Percentiles rank a stretch among this genome's conserved stretches.
Evolutionary conservation across 257 asterid genomes (phyloP).

Genomic region (Ballota nigra): DNA sequence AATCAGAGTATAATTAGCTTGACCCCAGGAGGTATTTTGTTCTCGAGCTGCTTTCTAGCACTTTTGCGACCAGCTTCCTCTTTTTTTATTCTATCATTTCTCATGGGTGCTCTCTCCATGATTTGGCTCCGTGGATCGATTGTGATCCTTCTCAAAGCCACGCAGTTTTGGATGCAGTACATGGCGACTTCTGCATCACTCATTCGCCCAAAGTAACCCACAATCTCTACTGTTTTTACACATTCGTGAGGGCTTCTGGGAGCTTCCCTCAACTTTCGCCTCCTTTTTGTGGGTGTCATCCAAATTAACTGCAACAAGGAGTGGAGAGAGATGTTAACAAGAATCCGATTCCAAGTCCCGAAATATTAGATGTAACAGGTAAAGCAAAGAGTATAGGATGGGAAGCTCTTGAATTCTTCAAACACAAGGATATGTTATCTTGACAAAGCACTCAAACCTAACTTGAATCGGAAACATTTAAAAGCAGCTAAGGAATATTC

Average conservation of each 20-base stretch:
- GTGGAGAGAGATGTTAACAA: background rate
- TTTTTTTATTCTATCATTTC: slow-evolving; percentile 31
- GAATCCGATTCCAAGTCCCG: background rate
- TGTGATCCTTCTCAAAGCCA: slow-evolving; percentile 36
- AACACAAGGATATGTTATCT: background rate
- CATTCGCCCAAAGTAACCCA: slow-evolving; percentile 52
- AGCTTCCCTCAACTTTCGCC: slow-evolving; percentile 42
- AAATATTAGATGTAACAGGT: background rate
- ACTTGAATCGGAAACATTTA: background rate
- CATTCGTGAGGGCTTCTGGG: slow-evolving; percentile 29
- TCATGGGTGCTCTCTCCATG: slow-evolving; percentile 36
- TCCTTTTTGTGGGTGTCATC: slow-evolving; percentile 48
- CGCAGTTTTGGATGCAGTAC: slow-evolving; percentile 48
- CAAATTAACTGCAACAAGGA: slow-evolving; percentile 44
- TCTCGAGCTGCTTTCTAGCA: slow-evolving; percentile 43
- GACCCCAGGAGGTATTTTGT: slow-evolving; percentile 40
- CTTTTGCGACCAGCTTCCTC: slow-evolving; percentile 45
- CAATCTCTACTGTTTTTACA: slow-evolving; percentile 47
- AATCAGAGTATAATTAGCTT: slow-evolving; percentile 39
- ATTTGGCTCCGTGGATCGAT: slow-evolving; percentile 54
- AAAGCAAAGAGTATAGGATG: background rate
- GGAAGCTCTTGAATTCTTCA: background rate
- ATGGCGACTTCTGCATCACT: slow-evolving; percentile 50
- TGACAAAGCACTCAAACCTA: background rate
- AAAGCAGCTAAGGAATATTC: background rate